These are phyloP conservation scores for Dillenia suffruticosa DNA, from an alignment of 164 flowering plant species.

Conservation along the genomic window DNA sequence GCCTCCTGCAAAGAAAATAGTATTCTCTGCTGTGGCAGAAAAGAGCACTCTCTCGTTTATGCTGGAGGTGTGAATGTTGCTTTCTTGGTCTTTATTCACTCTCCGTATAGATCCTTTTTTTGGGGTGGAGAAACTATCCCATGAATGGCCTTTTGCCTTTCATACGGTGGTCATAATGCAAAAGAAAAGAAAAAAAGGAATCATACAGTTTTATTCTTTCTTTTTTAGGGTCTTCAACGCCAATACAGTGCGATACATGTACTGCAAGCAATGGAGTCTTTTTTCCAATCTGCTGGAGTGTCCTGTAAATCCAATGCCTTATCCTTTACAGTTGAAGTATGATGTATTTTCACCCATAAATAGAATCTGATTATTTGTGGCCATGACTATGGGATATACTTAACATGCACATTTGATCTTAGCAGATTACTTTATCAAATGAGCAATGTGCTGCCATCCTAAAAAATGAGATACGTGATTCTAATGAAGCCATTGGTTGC, in stretches of 20 bases:
- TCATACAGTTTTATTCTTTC: constrained; percentile 1
- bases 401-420: constrained; percentile 10
- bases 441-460: constrained; percentile 44
- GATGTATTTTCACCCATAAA: constrained; percentile 10
- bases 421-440: constrained; percentile 48
- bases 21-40: constrained; percentile 31
- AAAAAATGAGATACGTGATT: constrained; percentile 18
- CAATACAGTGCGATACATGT: constrained; percentile 63
- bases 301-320: constrained; percentile 57
- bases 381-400: constrained; percentile 7
- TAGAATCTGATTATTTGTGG: background rate
- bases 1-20: constrained; percentile 48
- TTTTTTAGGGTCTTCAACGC: constrained; percentile 71
- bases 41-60: constrained; percentile 61
- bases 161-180: too few relatives aligned
- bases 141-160: too few relatives aligned
- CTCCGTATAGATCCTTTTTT: background rate
- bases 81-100: background rate
- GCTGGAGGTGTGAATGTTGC: constrained; percentile 62
- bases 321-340: constrained; percentile 66
- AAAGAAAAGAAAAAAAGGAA: too few relatives aligned
- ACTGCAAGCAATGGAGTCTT: constrained; percentile 63
- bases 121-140: too few relatives aligned
- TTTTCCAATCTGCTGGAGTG: constrained; percentile 50
- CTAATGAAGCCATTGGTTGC: constrained; percentile 12